Evolutionary conservation across 352 stramenopile species (phyloP).

Genomic region (Aphanomyces stellatus): DNA sequence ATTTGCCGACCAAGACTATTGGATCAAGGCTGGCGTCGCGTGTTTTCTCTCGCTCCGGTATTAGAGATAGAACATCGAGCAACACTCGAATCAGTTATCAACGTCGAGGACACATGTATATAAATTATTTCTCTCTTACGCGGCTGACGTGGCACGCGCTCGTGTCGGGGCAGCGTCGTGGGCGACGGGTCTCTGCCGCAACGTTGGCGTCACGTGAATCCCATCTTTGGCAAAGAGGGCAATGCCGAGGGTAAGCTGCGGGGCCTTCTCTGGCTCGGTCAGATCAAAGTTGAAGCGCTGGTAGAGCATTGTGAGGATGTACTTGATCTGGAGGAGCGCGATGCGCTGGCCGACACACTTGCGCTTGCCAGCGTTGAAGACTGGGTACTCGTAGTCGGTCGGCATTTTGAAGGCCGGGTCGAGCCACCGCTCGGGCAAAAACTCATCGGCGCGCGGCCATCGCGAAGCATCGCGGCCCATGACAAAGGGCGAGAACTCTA

Average conservation of each 20-base stretch:
- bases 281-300: constrained; percentile 8
- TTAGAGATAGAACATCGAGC: constrained; percentile 32
- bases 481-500: constrained; percentile 66
- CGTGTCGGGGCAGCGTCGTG: neutral
- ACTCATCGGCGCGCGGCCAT: constrained; percentile 47
- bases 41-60: constrained; percentile 91
- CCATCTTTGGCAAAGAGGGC: constrained; percentile 8
- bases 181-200: neutral
- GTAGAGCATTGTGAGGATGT: constrained; percentile 12
- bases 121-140: neutral
- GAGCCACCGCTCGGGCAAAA: constrained; percentile 63
- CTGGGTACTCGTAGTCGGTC: constrained; percentile 57
- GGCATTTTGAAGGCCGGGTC: constrained; percentile 35
- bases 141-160: neutral
- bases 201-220: neutral
- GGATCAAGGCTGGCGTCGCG: constrained; percentile 94
- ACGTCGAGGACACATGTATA: too few species aligned
- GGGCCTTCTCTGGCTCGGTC: neutral
- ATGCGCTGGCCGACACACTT: constrained; percentile 69
- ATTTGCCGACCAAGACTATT: constrained; percentile 90
- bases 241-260: constrained; percentile 8
- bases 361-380: constrained; percentile 58
- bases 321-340: constrained; percentile 51
- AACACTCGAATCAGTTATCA: too few species aligned
- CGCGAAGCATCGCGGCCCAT: constrained; percentile 52